Evolutionary conservation across 495 filamentous ascomycete species (phyloP), one percentile per base, ranked within the genome.

Genomic region (Evernia prunastri): DNA sequence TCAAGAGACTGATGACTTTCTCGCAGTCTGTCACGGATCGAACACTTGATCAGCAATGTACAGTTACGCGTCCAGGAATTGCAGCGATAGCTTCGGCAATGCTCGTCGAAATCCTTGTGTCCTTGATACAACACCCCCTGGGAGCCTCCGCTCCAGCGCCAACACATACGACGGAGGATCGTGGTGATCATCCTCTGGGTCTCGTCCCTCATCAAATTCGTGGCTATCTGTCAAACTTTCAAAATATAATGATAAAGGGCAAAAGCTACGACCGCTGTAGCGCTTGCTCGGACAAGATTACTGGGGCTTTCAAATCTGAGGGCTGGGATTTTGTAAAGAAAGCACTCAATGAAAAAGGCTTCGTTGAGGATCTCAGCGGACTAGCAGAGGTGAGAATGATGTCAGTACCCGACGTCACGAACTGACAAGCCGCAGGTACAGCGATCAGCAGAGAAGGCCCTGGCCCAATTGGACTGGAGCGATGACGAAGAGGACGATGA

Each of bases 21-120:
- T 6, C n/a, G 61, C 66, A 95, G 90, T 96, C 92, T 31, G 79
- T 96, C 71, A 93, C 91, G 70, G 90, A 96, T 70, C 87, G 89
- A 71, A 97, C 94, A 1, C 85, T 98, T 6, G 94, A 98, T 71
- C 94, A 97, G 71, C 94, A 98, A 77, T 98, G 94, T 75, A 98
- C 94, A 0, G 94, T 98, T 37, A 97, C 94, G 35, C 86, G 94
- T 11, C 94, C 94, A 20, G 94, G 93, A 11, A 85, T 96, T 45
- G 92, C 94, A 58, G 85, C 90, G 13, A 92, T 96, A 66, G 94
- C 94, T 23, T 96, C 92, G 20, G 91, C 91, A 36, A 81, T 94
- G n/a, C 80, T 97, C 18, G 92, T 96, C 56, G 94, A 97, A 75
- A 79, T 96, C 23, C 80, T 98, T 31, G 86, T 92, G 15, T 95